Evolutionary conservation across 139 green algal species (phyloP), one percentile per base, ranked within the genome.

Genomic region (Desmodesmus armatus): DNA sequence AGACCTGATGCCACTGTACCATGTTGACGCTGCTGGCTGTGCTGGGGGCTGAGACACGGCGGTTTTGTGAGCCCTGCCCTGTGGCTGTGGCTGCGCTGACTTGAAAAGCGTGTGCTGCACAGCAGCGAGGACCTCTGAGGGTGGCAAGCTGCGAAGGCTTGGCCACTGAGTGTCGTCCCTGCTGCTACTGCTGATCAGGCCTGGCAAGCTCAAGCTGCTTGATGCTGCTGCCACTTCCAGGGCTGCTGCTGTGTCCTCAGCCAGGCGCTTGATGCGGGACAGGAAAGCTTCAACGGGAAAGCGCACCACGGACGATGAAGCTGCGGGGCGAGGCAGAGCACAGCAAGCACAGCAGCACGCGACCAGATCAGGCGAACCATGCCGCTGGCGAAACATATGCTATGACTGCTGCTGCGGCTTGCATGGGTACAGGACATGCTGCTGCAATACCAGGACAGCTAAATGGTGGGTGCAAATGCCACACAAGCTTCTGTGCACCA

Each of bases 211-310:
- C n/a, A n/a, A n/a, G 40, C 39, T 7, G 25, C 27, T 13, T 55
- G 40, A 7, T 29, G 55, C 27, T 43, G 77, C 58, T 73, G 60
- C 41, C 63, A 62, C 78, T 49, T 43, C n/a, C 49, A 82, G 40
- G 25, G 37, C 39, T n/a, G 41, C 5, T 39, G 71, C 86, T 25
- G 82, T 53, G 11, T 87, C 74, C 2, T 78, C 37, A 44, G 79
- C 80, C 5, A 89, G 23, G 6, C 35, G 31, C 29, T 33, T n/a
- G 15, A 89, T 87, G 27, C 86, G 31, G 3, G 35, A 11, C 31
- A 87, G 35, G 70, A 80, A 89, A 29, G 70, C 69, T 27, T 84
- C 63, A 7, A 89, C 66, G n/a, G 86, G 86, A 39, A 89, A 89
- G 31, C 29, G 29, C n/a, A 89, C 86, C 37, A 72, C 79, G 15